These are phyloP conservation scores for Penicillium tannophilum DNA, from an alignment of 495 filamentous ascomycete genomes.

Conservation along the genomic window DNA sequence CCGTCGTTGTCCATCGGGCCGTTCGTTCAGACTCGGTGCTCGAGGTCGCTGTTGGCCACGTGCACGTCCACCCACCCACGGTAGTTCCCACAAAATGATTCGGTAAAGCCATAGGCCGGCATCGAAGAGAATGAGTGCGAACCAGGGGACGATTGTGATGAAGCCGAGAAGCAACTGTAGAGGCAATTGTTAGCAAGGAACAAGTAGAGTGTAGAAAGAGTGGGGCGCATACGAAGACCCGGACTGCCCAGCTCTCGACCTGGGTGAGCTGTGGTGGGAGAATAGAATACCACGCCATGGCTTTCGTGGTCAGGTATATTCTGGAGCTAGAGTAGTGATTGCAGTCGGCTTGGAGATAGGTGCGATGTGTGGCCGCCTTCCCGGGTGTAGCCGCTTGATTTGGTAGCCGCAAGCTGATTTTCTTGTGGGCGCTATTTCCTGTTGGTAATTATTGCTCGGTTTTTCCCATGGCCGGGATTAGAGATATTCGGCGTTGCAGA, in stretches of 20 bases:
- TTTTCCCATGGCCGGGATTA: constrained; percentile 4
- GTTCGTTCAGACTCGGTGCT: constrained; percentile 63
- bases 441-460: neutral
- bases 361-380: neutral
- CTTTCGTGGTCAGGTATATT: neutral
- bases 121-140: constrained; percentile 67
- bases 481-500: neutral
- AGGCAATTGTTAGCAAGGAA: constrained; percentile 1
- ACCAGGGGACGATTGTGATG: constrained; percentile 68
- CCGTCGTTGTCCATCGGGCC: constrained; percentile 55
- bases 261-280: constrained; percentile 57
- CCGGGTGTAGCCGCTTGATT: neutral
- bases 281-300: constrained; percentile 68
- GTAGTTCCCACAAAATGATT: constrained; percentile 58
- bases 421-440: neutral
- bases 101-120: constrained; percentile 65
- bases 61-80: constrained; percentile 64
- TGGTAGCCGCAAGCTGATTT: neutral
- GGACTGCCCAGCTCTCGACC: constrained; percentile 64
- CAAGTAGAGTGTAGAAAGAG: constrained; percentile 4
- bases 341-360: neutral
- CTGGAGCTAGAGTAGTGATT: neutral
- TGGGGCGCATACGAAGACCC: constrained; percentile 59
- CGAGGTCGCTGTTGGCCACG: constrained; percentile 61
- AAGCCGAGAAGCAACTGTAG: constrained; percentile 63